Base-by-base conservation (phyloP, 1,139 yeast genomes). In the Lodderomyces theae region DNA sequence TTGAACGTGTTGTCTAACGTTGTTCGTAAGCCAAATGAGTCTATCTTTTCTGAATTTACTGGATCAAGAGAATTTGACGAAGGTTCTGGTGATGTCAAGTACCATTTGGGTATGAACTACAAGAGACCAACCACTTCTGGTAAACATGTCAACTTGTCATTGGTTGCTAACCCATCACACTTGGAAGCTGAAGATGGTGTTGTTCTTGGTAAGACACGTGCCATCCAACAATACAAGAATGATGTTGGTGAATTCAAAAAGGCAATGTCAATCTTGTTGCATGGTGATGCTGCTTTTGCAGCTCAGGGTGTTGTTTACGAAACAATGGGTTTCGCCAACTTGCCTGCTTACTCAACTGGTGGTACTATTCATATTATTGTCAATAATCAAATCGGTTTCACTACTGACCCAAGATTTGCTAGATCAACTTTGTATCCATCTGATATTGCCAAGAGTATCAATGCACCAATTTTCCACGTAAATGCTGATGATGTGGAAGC, bases 241-340 rank as follows among this genome's bases (percentile, higher is more conserved):
- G 97, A 92, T 60, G 81, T 85, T 51, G 89, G 89, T 50, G 77
- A 75, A 38, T 87, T 74, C 70, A 74, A 82, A 55, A 90, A 88
- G 71, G 97, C 98, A 39, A 77, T 92, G 79, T 85, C 94, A 51
- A 85, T 92, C 46, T 76, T 92, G 65, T 76, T 94, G 63, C 99
- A 92, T 65, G 98, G 99, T 77, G 99, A 92, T 66, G 97, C 99
- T 46, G 98, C 98, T 26, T 92, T 92, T 63, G 90, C 97, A 39
- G 98, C 87, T 51, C 98, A 92, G 73, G 99, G 99, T 79, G 95
- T 92, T 46, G 97, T 92, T 49, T 92, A 92, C 67, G 99, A 92
- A 74, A 89, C 98, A 43, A 84, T 92, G 85, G 97, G 97, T 45
- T 86, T 92, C 72, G 81, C 87, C 53, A 80, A 81, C 57, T 78